These are phyloP conservation scores for Datisca glomerata DNA, from an alignment of 306 rosid species.

Conservation along the genomic window DNA sequence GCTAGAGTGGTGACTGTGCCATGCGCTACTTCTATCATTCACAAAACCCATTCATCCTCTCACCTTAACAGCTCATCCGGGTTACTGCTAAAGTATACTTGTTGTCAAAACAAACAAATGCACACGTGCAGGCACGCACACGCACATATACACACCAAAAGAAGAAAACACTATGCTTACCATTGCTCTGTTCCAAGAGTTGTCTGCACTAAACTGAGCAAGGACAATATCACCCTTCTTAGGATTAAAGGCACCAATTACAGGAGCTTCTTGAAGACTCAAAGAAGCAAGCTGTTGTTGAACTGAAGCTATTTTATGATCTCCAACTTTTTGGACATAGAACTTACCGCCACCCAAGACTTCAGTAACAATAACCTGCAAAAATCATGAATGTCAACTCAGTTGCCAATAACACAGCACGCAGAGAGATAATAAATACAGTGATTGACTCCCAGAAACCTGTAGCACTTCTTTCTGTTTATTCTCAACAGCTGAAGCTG, in stretches of 20 bases:
- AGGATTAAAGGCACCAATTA: conserved; percentile 82
- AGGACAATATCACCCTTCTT: conserved; percentile 92
- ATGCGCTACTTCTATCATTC: no score
- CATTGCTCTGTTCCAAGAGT: conserved; percentile 94
- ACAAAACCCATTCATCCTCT: no score
- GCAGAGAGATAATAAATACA: conserved; percentile 6
- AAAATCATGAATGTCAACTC: conserved; percentile 9
- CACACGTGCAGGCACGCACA: no score
- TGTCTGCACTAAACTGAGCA: conserved; percentile 64
- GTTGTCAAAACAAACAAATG: no score
- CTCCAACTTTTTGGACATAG: conserved; percentile 84
- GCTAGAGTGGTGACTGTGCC: no score
- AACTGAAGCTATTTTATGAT: conserved; percentile 66
- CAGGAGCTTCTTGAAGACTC: conserved; percentile 81
- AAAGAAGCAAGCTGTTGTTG: conserved; percentile 82
- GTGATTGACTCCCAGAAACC: conserved; percentile 32
- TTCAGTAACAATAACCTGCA: conserved; percentile 74
- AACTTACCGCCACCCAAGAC: conserved; percentile 85
- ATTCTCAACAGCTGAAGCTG: conserved; percentile 45
- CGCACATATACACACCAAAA: no score
- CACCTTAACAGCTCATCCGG: no score
- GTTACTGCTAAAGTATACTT: no score
- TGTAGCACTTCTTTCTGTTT: conserved; percentile 93
- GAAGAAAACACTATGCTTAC: no score
- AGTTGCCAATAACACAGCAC: conserved; percentile 13